These are phyloP conservation scores for Chamaenerion angustifolium DNA, from an alignment of 345 rosid species.

Conservation along the genomic window DNA sequence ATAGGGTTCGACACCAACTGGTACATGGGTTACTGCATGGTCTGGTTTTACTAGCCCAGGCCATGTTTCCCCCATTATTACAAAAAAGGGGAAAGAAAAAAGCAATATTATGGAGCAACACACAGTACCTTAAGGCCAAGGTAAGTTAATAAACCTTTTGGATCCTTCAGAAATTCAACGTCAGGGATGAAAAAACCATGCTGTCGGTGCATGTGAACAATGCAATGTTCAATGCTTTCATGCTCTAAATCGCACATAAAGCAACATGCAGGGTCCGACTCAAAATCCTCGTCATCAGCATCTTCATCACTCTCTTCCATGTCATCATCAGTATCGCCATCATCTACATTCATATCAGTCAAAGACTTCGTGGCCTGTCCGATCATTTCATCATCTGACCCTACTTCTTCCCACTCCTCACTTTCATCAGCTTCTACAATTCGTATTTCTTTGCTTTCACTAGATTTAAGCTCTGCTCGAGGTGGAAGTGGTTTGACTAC, in stretches of 20 bases:
- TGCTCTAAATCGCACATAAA: constrained; percentile 72
- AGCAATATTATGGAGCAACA: background rate
- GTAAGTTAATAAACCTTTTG: constrained; percentile 69
- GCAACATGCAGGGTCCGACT: constrained; percentile 70
- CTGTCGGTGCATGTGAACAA: constrained; percentile 93
- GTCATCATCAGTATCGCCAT: constrained; percentile 5
- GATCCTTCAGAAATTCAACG: constrained; percentile 74
- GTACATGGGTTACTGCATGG: no score
- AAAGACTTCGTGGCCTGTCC: constrained; percentile 41
- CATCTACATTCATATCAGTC: constrained; percentile 40
- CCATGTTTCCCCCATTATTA: no score
- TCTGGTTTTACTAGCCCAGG: no score
- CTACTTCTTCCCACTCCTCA: constrained; percentile 82
- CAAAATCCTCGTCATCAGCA: constrained; percentile 19
- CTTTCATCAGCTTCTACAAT: constrained; percentile 34
- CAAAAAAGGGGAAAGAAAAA: background rate
- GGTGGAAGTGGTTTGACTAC: constrained; percentile 43
- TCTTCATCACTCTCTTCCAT: constrained; percentile 25
- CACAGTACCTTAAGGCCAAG: constrained; percentile 64
- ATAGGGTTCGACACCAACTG: no score
- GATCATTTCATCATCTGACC: constrained; percentile 52
- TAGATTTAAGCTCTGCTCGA: constrained; percentile 24
- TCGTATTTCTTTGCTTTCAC: constrained; percentile 9
- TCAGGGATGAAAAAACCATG: constrained; percentile 92
- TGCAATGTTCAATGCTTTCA: constrained; percentile 50